phyloP scores from a whole-genome alignment of 129 eudicot genomes.

The Dittrichia graveolens region DNA sequence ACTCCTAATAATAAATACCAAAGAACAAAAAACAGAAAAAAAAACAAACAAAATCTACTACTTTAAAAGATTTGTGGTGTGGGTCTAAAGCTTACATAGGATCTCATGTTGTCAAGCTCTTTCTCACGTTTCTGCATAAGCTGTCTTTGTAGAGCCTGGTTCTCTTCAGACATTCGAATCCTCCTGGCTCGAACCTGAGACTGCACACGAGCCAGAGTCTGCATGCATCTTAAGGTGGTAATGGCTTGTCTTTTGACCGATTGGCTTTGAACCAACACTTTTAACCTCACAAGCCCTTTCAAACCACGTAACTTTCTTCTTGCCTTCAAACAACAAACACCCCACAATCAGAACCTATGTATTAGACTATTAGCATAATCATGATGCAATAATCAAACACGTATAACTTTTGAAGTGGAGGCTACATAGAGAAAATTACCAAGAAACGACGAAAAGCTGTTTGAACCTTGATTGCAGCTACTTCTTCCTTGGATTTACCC shows the following conservation, averaged over 20 bases:
- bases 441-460: conserved; percentile 57
- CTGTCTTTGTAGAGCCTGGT: conserved; percentile 56
- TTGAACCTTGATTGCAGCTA: conserved; percentile 68
- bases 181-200: conserved; percentile 65
- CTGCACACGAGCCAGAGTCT: conserved; percentile 64
- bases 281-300: conserved; percentile 64
- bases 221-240: conserved; percentile 61
- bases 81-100: conserved; percentile 23
- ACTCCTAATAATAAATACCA: not conserved
- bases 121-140: conserved; percentile 56
- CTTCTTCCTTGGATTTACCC: conserved; percentile 63
- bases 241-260: conserved; percentile 66
- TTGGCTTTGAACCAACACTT: conserved; percentile 50
- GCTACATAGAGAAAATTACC: conserved; percentile 34
- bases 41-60: not conserved
- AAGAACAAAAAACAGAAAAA: not conserved
- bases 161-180: conserved; percentile 60
- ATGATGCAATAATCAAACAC: not conserved
- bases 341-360: not conserved
- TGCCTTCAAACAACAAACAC: conserved; percentile 40
- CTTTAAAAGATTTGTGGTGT: not conserved
- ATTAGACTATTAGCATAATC: not conserved
- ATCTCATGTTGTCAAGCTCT: conserved; percentile 49
- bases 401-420: not conserved
- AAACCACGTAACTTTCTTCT: conserved; percentile 57